These are phyloP conservation scores for Neurospora sp. DNA, from an alignment of 495 filamentous ascomycete species.

Conservation along the genomic window DNA sequence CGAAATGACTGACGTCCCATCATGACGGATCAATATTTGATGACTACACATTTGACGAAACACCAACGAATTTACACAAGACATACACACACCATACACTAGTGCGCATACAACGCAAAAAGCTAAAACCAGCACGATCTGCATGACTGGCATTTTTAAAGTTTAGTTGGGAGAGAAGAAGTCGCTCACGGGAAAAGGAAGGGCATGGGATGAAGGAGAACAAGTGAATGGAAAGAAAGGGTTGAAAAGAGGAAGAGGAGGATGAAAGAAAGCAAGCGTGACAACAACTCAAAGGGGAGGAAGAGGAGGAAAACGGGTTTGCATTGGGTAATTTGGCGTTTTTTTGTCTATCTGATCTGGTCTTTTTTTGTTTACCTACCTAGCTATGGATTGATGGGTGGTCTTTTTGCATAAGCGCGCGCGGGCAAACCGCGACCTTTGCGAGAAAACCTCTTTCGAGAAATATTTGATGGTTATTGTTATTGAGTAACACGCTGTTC, in stretches of 20 bases:
- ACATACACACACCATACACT: neutral
- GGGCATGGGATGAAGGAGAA: neutral
- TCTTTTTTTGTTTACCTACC: neutral
- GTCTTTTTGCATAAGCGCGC: neutral
- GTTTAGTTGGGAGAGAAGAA: neutral
- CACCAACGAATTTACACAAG: neutral
- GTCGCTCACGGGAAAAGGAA: neutral
- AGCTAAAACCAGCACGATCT: slow-evolving; percentile 3
- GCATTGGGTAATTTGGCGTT: neutral
- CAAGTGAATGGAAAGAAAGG: neutral
- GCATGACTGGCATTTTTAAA: slow-evolving; percentile 10
- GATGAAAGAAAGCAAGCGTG: neutral
- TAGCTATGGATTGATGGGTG: neutral
- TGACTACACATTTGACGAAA: neutral
- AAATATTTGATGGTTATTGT: neutral
- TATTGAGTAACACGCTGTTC: neutral
- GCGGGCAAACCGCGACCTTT: neutral
- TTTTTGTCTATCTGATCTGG: neutral
- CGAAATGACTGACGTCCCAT: slow-evolving; percentile 17
- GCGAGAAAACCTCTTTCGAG: neutral
- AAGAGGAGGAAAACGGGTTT: neutral
- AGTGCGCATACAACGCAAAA: neutral
- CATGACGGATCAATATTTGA: slow-evolving; percentile 4
- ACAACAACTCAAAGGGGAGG: neutral
- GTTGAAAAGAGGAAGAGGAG: neutral